Conservation (phyloP, 139 green algal species). For the Picochlorum sp. region DNA sequence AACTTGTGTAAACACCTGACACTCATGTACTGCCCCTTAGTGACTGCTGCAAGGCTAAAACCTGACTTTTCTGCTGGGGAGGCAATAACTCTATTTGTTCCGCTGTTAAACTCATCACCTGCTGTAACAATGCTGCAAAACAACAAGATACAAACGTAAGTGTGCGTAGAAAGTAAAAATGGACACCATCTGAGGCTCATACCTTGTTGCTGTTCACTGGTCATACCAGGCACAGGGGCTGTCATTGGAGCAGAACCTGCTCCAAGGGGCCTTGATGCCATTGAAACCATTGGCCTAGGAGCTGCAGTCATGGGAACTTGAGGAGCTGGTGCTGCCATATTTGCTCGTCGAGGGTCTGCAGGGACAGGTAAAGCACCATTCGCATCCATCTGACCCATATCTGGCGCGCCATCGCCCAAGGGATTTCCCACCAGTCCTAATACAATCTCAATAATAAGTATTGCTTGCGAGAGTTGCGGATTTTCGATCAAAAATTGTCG, state of each 20-base stretch:
- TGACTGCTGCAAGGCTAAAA: conserved; percentile 66
- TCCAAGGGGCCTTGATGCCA: neutral
- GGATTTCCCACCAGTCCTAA: conserved; percentile 65
- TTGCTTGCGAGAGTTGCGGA: conserved; percentile 75
- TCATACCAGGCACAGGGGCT: conserved; percentile 8
- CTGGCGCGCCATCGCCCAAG: conserved; percentile 19
- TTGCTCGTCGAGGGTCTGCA: conserved; percentile 1
- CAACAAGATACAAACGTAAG: neutral
- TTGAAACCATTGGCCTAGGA: conserved; percentile 13
- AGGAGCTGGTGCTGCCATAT: neutral
- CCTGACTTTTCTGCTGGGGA: conserved; percentile 70
- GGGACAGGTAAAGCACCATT: neutral
- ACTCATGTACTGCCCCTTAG: conserved; percentile 35
- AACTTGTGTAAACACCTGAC: neutral
- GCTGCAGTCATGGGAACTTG: conserved; percentile 3
- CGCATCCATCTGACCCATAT: conserved; percentile 1
- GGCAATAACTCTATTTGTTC: conserved; percentile 80
- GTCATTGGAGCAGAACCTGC: neutral
- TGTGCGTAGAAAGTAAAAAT: neutral
- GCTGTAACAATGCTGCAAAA: conserved; percentile 52
- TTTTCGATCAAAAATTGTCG: conserved; percentile 68
- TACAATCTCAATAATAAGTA: conserved; percentile 83
- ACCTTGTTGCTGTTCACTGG: conserved; percentile 13
- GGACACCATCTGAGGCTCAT: neutral
- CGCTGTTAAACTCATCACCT: conserved; percentile 77